phyloP scores from a whole-genome alignment of 176 grass and related monocot genomes.

The Melocanna baccifera region DNA sequence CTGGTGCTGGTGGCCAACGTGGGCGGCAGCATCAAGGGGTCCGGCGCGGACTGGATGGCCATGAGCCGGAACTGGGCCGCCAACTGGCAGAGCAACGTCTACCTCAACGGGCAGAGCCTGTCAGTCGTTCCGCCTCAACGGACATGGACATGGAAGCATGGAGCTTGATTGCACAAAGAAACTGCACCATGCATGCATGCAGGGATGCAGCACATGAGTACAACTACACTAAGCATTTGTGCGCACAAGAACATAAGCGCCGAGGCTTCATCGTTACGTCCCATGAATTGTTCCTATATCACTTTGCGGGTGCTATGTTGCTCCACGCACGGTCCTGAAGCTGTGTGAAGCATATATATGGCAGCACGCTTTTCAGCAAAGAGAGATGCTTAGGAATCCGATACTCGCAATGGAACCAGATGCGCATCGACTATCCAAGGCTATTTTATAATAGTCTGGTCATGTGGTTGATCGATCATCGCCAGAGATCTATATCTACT shows the following conservation, averaged over 20 bases:
- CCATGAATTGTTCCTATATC: background rate
- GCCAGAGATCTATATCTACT: background rate
- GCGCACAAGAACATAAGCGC: background rate
- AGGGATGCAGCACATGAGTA: background rate
- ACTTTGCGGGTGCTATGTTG: background rate
- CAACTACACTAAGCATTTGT: background rate
- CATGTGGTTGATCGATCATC: background rate
- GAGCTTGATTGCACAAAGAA: background rate
- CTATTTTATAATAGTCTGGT: background rate
- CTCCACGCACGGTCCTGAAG: background rate
- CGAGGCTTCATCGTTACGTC: constrained; percentile 2
- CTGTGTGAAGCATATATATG: background rate
- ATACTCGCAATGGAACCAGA: constrained; percentile 28
- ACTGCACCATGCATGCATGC: no score
- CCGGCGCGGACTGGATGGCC: constrained; percentile 31
- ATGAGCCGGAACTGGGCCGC: constrained; percentile 55
- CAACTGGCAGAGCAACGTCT: constrained; percentile 48
- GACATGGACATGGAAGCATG: background rate
- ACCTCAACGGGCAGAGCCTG: constrained; percentile 41
- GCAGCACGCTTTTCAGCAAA: background rate
- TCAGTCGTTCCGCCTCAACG: constrained; percentile 54
- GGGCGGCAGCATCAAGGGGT: constrained; percentile 55
- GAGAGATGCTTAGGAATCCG: constrained; percentile 1
- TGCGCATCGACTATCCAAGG: background rate
- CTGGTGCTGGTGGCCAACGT: constrained; percentile 53